Evolutionary conservation across 2,329 filamentous ascomycete species (phyloP).

Genomic region (Cladobotryum mycophilum): DNA sequence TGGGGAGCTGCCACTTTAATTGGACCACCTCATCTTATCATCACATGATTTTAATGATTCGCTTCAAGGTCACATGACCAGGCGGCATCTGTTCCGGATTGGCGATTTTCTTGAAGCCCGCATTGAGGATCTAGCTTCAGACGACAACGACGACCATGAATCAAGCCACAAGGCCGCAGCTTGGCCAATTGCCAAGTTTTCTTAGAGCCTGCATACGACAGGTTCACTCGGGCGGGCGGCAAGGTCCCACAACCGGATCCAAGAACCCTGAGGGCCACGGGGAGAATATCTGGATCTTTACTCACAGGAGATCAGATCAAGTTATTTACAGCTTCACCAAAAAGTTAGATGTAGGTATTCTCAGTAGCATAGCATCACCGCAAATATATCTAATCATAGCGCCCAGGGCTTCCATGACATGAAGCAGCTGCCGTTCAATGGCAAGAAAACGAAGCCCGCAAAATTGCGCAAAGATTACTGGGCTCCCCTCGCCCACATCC

Average conservation of each 20-base stretch:
- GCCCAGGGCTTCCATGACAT: slow-evolving; percentile 37
- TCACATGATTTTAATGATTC: slow-evolving; percentile 18
- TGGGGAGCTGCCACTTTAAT: slow-evolving; percentile 19
- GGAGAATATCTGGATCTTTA: slow-evolving; percentile 52
- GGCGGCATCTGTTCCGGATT: slow-evolving; percentile 6
- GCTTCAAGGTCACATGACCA: slow-evolving; percentile 19
- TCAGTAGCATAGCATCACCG: not conserved
- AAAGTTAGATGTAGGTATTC: slow-evolving; percentile 38
- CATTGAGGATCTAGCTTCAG: slow-evolving; percentile 10
- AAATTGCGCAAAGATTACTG: slow-evolving; percentile 64
- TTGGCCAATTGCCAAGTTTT: slow-evolving; percentile 39
- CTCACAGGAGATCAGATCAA: slow-evolving; percentile 43
- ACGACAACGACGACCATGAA: slow-evolving; percentile 30
- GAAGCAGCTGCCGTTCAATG: slow-evolving; percentile 57
- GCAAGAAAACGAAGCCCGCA: slow-evolving; percentile 59
- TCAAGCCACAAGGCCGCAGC: slow-evolving; percentile 25
- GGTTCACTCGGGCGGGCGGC: slow-evolving; percentile 21
- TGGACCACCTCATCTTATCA: slow-evolving; percentile 20
- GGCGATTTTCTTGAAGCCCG: slow-evolving; percentile 13
- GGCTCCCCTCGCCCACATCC: slow-evolving; percentile 53
- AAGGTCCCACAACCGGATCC: slow-evolving; percentile 19
- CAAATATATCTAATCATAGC: not conserved
- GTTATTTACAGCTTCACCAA: slow-evolving; percentile 47
- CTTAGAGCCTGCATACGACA: slow-evolving; percentile 37
- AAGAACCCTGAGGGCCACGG: slow-evolving; percentile 38